These are phyloP conservation scores for Ceratobasidium sp. DNA, from an alignment of 1,284 basidiomycete genomes.

Conservation along the genomic window DNA sequence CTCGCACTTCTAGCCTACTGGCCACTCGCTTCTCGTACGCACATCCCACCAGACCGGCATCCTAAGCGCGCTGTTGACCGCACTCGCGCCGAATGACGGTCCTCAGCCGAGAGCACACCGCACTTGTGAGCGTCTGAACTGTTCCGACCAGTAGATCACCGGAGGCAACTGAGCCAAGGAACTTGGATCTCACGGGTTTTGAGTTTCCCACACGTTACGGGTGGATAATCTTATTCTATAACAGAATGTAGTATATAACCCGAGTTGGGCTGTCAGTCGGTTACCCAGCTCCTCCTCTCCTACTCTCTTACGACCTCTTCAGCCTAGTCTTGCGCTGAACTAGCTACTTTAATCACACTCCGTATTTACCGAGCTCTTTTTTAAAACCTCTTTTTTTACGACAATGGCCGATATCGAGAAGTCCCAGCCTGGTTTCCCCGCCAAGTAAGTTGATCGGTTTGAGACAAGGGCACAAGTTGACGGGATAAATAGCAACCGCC, in stretches of 20 bases:
- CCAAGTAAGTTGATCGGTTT: slow-evolving; percentile 16
- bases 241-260: slow-evolving; percentile 21
- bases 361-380: slow-evolving; percentile 9
- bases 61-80: not conserved
- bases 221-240: not conserved
- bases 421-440: slow-evolving; percentile 29
- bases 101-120: slow-evolving; percentile 20
- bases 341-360: not conserved
- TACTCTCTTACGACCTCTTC: slow-evolving; percentile 9
- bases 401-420: slow-evolving; percentile 16
- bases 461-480: not conserved
- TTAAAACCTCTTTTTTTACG: not conserved
- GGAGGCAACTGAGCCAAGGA: slow-evolving; percentile 33
- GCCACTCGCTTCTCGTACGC: not conserved
- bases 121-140: not conserved
- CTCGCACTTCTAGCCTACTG: not conserved
- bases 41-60: not conserved
- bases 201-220: not conserved
- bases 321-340: not conserved
- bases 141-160: slow-evolving; percentile 11
- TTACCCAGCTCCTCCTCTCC: not conserved
- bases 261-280: not conserved
- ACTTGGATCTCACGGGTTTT: slow-evolving; percentile 2
- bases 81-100: not conserved
- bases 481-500: slow-evolving; percentile 40